Evolutionary conservation across 176 grass and related monocot species (phyloP).

Genomic region (Paspalum notatum): DNA sequence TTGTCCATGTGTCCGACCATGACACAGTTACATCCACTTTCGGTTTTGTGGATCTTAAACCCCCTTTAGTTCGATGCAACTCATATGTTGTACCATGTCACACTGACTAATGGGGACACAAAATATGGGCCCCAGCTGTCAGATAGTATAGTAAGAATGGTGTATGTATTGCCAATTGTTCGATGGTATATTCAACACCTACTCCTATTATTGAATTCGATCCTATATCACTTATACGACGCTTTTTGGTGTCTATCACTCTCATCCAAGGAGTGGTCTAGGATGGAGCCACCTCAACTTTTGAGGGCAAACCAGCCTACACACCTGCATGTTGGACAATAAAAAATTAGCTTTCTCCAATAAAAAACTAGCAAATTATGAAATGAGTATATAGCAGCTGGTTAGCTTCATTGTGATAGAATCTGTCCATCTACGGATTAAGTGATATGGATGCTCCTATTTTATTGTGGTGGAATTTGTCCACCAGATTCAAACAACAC

Average conservation of each 20-base stretch:
- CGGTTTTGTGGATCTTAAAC: slow-evolving; percentile 9
- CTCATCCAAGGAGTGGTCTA: not conserved
- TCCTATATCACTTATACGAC: not conserved
- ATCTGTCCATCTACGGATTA: too few relatives aligned
- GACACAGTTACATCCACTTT: slow-evolving; percentile 42
- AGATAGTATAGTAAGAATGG: not conserved
- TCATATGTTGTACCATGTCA: not conserved
- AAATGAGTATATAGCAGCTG: too few relatives aligned
- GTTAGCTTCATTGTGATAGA: too few relatives aligned
- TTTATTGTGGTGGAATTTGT: too few relatives aligned
- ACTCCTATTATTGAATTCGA: slow-evolving; percentile 19
- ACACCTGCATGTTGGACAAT: too few relatives aligned
- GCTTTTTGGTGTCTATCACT: slow-evolving; percentile 11
- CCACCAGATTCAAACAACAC: too few relatives aligned
- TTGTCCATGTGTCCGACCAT: slow-evolving; percentile 15
- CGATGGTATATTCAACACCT: not conserved
- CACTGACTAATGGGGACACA: not conserved
- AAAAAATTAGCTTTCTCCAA: too few relatives aligned
- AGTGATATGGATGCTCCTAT: too few relatives aligned
- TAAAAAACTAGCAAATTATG: too few relatives aligned
- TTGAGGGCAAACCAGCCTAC: not conserved
- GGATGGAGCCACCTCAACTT: slow-evolving; percentile 15
- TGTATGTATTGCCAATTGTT: not conserved
- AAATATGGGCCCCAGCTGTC: too few relatives aligned
- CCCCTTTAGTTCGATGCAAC: not conserved